Conservation (phyloP, 2,329 filamentous ascomycete genomes). For the Colletotrichum magnum region DNA sequence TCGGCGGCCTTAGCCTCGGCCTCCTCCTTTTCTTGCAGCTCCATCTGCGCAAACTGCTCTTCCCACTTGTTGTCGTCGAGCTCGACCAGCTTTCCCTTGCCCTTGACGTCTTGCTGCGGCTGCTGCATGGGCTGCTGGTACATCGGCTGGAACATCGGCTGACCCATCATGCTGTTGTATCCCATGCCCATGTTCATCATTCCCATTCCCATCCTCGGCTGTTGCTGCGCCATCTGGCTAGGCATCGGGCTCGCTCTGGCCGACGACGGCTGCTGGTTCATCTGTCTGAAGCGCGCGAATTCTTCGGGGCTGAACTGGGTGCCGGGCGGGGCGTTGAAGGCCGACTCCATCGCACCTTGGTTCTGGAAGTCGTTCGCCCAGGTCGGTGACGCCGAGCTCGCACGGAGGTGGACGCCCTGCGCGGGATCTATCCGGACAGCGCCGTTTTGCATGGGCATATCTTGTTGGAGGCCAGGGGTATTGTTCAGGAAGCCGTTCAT, state of each 20-base stretch:
- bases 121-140: constrained; percentile 60
- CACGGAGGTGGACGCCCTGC: constrained; percentile 67
- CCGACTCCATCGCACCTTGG: constrained; percentile 80
- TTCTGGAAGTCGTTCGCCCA: constrained; percentile 68
- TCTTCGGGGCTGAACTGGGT: constrained; percentile 84
- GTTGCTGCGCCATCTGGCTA: constrained; percentile 62
- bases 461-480: constrained; percentile 70
- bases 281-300: constrained; percentile 88
- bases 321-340: constrained; percentile 71
- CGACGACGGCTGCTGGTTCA: constrained; percentile 69
- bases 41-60: constrained; percentile 93
- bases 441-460: constrained; percentile 66
- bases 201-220: constrained; percentile 57
- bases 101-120: constrained; percentile 71
- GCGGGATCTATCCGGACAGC: constrained; percentile 63
- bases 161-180: constrained; percentile 69
- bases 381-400: constrained; percentile 67
- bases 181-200: constrained; percentile 70
- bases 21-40: constrained; percentile 73
- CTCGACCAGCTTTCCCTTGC: constrained; percentile 94
- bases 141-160: constrained; percentile 69
- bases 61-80: constrained; percentile 96
- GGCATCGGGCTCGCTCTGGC: constrained; percentile 73
- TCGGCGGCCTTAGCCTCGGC: constrained; percentile 74
- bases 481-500: constrained; percentile 95